Conservation (phyloP, 2,329 filamentous ascomycete species). For the Trichoderma endophyticum region DNA sequence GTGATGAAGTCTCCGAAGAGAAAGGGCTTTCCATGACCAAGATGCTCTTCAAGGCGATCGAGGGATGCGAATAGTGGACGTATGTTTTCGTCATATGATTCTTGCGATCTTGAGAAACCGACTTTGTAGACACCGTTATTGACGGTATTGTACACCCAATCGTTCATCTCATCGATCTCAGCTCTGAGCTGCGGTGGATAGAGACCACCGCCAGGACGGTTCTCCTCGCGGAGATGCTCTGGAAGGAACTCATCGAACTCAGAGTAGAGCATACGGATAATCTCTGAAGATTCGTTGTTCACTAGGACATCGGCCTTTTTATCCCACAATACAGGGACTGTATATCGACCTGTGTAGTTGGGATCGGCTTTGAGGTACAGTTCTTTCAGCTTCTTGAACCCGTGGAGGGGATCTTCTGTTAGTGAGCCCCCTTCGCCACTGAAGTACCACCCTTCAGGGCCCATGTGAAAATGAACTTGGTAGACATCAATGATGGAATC, state of each 20-base stretch:
- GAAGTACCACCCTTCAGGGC: constrained; percentile 53
- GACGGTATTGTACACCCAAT: constrained; percentile 59
- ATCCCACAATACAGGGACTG: constrained; percentile 71
- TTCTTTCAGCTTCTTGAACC: constrained; percentile 63
- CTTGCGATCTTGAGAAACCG: constrained; percentile 65
- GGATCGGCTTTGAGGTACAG: constrained; percentile 68
- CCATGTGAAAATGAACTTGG: constrained; percentile 66
- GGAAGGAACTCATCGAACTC: constrained; percentile 65
- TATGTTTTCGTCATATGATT: constrained; percentile 62
- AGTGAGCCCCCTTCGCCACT: constrained; percentile 45
- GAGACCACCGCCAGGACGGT: constrained; percentile 50
- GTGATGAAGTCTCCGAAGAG: constrained; percentile 63
- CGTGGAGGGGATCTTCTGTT: constrained; percentile 59
- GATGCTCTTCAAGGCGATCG: constrained; percentile 59
- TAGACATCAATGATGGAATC: constrained; percentile 66
- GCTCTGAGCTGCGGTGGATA: constrained; percentile 50
- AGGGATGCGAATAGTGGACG: constrained; percentile 60
- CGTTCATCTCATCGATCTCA: constrained; percentile 64
- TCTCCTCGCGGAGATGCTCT: constrained; percentile 49
- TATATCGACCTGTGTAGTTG: constrained; percentile 67
- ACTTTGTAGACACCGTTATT: constrained; percentile 52
- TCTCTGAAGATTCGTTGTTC: constrained; percentile 80
- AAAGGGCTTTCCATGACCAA: constrained; percentile 50
- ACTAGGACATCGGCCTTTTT: constrained; percentile 68
- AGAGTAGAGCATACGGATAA: constrained; percentile 77